These are phyloP conservation scores for Nemania bipapillata DNA, from an alignment of 2,329 filamentous ascomycete species.

Conservation along the genomic window DNA sequence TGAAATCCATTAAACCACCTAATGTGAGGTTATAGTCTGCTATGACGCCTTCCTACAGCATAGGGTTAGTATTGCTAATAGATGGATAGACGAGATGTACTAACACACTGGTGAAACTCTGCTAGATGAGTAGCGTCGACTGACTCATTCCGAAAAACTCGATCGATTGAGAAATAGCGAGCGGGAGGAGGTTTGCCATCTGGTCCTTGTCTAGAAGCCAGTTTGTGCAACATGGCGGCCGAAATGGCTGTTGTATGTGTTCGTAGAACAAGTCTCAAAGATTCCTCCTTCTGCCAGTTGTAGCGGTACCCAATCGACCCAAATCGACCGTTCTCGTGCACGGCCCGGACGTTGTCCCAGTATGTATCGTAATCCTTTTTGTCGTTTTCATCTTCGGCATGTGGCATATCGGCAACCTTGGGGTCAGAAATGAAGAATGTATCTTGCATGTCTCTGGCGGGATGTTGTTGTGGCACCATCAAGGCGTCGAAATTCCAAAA, in stretches of 20 bases:
- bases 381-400: conserved; percentile 46
- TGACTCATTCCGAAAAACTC: conserved; percentile 95
- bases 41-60: conserved; percentile 81
- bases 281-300: conserved; percentile 71
- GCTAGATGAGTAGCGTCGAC: conserved; percentile 84
- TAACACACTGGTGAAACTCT: conserved; percentile 90
- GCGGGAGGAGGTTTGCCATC: conserved; percentile 73
- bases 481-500: conserved; percentile 99
- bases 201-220: conserved; percentile 63
- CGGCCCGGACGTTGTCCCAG: conserved; percentile 85
- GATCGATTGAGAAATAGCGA: conserved; percentile 98
- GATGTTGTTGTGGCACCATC: conserved; percentile 94
- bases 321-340: conserved; percentile 85
- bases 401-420: conserved; percentile 74
- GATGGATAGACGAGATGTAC: background rate
- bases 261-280: conserved; percentile 62
- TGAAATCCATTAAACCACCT: conserved; percentile 87
- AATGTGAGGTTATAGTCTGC: conserved; percentile 94
- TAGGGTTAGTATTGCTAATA: background rate
- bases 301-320: conserved; percentile 97
- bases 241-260: conserved; percentile 30
- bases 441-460: conserved; percentile 95
- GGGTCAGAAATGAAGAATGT: conserved; percentile 99
- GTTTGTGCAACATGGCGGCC: conserved; percentile 59
- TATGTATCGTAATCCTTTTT: conserved; percentile 71